These are phyloP conservation scores for Paramyrothecium roridum DNA, from an alignment of 2,329 filamentous ascomycete genomes.

Conservation along the genomic window DNA sequence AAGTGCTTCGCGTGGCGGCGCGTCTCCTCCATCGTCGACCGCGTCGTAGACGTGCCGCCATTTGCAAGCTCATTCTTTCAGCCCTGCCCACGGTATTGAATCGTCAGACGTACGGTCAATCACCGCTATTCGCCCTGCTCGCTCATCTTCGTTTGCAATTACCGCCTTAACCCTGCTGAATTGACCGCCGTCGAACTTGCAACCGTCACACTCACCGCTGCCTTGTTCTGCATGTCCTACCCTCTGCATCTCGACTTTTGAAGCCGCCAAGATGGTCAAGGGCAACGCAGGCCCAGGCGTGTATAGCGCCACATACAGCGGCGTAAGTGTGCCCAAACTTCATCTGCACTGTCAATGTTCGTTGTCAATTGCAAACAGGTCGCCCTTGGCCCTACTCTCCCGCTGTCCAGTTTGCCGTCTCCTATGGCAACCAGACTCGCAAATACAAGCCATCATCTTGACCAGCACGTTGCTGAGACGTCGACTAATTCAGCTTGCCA, in stretches of 20 bases:
- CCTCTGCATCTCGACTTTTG: constrained; percentile 4
- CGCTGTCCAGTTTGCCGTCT: no score
- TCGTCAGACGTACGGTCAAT: constrained; percentile 1
- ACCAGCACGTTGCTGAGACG: neutral
- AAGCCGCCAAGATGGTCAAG: constrained; percentile 43
- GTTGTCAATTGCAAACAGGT: no score
- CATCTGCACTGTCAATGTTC: no score
- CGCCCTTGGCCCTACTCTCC: no score
- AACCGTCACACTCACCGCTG: neutral
- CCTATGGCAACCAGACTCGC: no score
- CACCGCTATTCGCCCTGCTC: neutral
- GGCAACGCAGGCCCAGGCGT: constrained; percentile 43
- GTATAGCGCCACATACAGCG: constrained; percentile 68
- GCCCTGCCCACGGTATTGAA: neutral
- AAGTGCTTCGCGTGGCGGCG: constrained; percentile 35
- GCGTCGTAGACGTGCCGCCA: constrained; percentile 34
- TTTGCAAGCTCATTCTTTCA: constrained; percentile 17
- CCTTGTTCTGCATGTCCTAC: constrained; percentile 12
- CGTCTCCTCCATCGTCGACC: constrained; percentile 27
- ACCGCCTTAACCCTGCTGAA: neutral
- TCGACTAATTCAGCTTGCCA: constrained; percentile 2
- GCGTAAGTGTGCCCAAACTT: constrained; percentile 43
- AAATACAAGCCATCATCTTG: no score
- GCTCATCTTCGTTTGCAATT: neutral
- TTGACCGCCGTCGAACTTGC: no score